A percentile compares a stretch with the other conserved stretches of the same genome.
These are phyloP conservation scores for Phytophthora nicotianae DNA, from an alignment of 352 stramenopile species.

Conservation along the genomic window DNA sequence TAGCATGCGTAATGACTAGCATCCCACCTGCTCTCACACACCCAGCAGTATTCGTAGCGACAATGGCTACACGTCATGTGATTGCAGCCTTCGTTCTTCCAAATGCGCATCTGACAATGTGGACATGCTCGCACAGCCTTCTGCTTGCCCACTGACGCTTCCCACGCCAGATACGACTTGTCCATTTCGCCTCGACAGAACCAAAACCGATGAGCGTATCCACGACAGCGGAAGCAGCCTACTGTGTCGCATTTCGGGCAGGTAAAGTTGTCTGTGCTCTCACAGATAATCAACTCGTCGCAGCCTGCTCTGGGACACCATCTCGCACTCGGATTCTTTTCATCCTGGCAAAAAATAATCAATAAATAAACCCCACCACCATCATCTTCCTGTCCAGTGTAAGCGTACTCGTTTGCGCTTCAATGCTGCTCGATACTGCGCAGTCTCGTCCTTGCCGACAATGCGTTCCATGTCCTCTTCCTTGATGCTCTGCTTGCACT, in stretches of 20 bases:
- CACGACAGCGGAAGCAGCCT: slow-evolving; percentile 69
- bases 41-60: slow-evolving; percentile 73
- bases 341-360: slow-evolving; percentile 41
- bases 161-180: slow-evolving; percentile 62
- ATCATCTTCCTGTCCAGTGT: neutral
- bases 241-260: slow-evolving; percentile 60
- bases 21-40: slow-evolving; percentile 63
- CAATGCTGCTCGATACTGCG: slow-evolving; percentile 41
- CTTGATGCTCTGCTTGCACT: slow-evolving; percentile 48
- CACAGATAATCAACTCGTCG: slow-evolving; percentile 71
- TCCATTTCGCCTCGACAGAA: slow-evolving; percentile 54
- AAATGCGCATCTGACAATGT: slow-evolving; percentile 71
- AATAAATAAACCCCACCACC: neutral
- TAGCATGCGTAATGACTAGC: slow-evolving; percentile 76
- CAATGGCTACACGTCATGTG: slow-evolving; percentile 79
- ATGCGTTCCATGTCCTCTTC: slow-evolving; percentile 46
- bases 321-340: slow-evolving; percentile 74
- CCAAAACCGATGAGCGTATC: slow-evolving; percentile 61
- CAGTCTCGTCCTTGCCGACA: slow-evolving; percentile 26
- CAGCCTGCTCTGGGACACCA: slow-evolving; percentile 69
- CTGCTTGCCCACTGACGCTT: slow-evolving; percentile 58
- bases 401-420: slow-evolving; percentile 61
- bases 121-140: slow-evolving; percentile 63
- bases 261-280: slow-evolving; percentile 52
- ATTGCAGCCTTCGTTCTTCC: slow-evolving; percentile 77